phyloP scores from a whole-genome alignment of 352 stramenopile species.

The Phytopythium sindhum region DNA sequence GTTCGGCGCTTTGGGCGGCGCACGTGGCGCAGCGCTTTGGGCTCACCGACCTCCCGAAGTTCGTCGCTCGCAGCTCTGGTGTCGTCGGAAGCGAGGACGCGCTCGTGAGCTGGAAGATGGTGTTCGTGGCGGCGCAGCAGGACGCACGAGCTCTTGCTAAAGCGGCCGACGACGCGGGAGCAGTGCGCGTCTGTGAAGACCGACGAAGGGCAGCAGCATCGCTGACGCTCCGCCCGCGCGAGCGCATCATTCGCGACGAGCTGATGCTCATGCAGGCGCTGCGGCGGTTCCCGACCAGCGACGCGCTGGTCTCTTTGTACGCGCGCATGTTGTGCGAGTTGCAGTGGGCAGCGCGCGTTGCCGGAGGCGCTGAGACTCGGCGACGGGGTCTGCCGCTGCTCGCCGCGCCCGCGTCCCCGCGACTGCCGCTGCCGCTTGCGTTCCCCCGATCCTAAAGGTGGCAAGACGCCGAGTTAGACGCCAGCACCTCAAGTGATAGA shows the following conservation, averaged over 20 bases:
- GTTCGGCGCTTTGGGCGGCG: constrained; percentile 33
- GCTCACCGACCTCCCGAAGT: constrained; percentile 27
- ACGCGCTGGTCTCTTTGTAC: constrained; percentile 45
- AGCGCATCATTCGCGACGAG: constrained; percentile 46
- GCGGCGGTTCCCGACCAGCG: constrained; percentile 40
- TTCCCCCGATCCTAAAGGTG: neutral
- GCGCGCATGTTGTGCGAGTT: constrained; percentile 39
- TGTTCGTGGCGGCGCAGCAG: constrained; percentile 40
- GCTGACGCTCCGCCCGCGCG: constrained; percentile 22
- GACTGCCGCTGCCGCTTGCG: neutral
- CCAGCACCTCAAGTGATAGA: neutral
- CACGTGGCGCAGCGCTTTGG: constrained; percentile 44
- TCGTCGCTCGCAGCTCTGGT: neutral
- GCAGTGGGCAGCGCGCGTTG: neutral
- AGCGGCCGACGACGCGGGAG: constrained; percentile 24
- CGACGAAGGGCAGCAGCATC: constrained; percentile 12
- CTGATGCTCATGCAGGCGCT: constrained; percentile 64
- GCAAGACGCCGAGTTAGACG: neutral
- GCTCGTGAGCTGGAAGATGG: constrained; percentile 33
- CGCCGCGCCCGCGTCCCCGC: neutral
- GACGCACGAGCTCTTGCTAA: constrained; percentile 26
- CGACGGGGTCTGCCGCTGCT: neutral
- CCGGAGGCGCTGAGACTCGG: neutral
- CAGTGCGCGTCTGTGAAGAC: constrained; percentile 33
- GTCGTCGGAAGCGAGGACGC: neutral